A percentile compares a stretch with the other conserved stretches of the same genome.
phyloP scores from a whole-genome alignment of 2,329 filamentous ascomycete species.

The Cadophora sp. region DNA sequence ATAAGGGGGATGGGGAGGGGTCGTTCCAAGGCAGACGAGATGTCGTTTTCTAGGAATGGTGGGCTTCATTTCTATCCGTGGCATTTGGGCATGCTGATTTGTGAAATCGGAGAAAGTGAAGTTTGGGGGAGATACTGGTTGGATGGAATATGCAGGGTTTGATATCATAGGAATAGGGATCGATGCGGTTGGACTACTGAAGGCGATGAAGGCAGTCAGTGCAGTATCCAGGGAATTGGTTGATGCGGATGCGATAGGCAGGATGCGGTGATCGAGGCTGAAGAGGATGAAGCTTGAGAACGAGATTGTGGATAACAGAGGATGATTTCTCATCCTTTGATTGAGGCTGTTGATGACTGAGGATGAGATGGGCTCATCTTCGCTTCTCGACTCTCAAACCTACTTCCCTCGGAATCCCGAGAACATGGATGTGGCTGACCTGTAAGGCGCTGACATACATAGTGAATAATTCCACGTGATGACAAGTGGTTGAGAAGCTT shows the following conservation, averaged over 20 bases:
- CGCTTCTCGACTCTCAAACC: background rate
- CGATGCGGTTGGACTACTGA: background rate
- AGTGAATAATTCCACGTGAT: background rate
- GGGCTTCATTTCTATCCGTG: background rate
- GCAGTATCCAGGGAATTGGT: background rate
- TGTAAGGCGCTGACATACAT: slow-evolving; percentile 4
- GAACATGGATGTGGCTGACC: background rate
- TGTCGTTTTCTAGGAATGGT: background rate
- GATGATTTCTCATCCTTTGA: background rate
- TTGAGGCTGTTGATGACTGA: background rate
- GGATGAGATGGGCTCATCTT: background rate
- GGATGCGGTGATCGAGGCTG: background rate
- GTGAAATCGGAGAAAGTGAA: background rate
- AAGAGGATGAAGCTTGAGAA: background rate
- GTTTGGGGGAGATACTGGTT: slow-evolving; percentile 2
- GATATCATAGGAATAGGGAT: background rate
- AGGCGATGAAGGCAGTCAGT: background rate
- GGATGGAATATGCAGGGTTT: background rate
- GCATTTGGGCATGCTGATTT: background rate
- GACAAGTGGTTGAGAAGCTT: background rate
- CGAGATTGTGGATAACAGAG: background rate
- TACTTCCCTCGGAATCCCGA: background rate
- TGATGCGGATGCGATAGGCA: background rate
- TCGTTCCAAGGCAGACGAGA: background rate
- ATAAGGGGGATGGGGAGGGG: slow-evolving; percentile 5